phyloP scores from a whole-genome alignment of 257 asterid species.

The Anisodus acutangulus region DNA sequence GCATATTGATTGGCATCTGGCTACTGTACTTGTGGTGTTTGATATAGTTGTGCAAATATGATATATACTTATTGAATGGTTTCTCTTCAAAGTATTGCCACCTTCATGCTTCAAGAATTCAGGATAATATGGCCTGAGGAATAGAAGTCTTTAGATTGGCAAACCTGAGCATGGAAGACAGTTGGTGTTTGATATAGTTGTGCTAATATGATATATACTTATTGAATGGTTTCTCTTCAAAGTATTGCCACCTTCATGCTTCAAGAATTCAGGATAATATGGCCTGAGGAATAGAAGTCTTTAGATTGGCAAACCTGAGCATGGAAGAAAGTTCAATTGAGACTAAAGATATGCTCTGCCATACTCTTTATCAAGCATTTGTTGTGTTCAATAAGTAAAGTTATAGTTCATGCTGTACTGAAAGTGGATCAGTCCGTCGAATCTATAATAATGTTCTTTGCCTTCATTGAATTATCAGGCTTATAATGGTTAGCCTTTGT shows the following conservation, averaged over 20 bases:
- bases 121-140: constrained; percentile 5
- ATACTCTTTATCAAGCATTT: background rate
- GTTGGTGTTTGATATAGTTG: constrained; percentile 1
- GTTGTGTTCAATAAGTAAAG: background rate
- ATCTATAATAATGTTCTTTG: background rate
- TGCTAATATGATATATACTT: background rate
- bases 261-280: background rate
- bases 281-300: constrained; percentile 12
- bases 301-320: background rate
- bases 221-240: constrained; percentile 20
- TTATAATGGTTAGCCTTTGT: background rate
- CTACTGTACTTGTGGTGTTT: background rate
- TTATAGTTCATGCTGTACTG: background rate
- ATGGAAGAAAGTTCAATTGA: background rate
- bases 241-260: background rate
- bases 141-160: background rate
- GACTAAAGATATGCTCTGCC: background rate
- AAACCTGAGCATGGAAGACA: background rate
- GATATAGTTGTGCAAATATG: background rate
- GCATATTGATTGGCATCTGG: background rate
- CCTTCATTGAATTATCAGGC: background rate
- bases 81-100: constrained; percentile 9
- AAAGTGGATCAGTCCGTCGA: background rate
- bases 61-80: background rate
- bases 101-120: background rate